Base-by-base conservation (phyloP, 1,284 basidiomycete species). In the Austroboletus niveus region DNA sequence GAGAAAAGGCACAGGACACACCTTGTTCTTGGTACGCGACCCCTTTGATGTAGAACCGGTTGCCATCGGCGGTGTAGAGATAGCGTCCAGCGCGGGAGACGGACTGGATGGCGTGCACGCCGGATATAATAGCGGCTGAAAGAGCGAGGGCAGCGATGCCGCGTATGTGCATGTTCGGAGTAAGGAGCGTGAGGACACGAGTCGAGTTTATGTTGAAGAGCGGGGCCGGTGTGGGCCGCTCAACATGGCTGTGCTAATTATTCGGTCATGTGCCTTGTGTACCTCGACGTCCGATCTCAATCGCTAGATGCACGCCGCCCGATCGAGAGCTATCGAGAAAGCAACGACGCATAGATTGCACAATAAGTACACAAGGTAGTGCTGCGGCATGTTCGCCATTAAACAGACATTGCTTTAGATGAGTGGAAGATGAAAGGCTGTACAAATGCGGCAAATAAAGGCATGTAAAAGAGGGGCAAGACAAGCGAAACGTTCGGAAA, bases 11-110 rank as follows among this genome's bases (percentile, higher is more conserved):
- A 41, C 40, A 7, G 36, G 42, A 53, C 73, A 63, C 60, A 77
- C 92, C 93, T 69, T 93, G 89, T 54, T 85, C 82, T 69, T 96
- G 93, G 71, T 97, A 97, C 24, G 92, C 91, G 52, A 95, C 75
- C 52, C 94, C 93, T 74, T 93, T 94, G 74, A 96, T 89, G 70
- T 86, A 94, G 74, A 95, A 96, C 45, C 94, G 76, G 43, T 69
- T 81, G 2, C 89, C 90, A 47, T 82, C 78, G 9, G 78, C 78
- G 30, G 74, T 76, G 72, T 92, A 95, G 32, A 96, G 82, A 68
- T 93, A 95, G 64, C 85, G 82, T 36, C 89, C 90, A 27, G 72
- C 62, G 31, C 88, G 80, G 50, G 81, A 73, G 59, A 91, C 74
- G 54, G 78, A 75, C 47, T 76, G 72, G 47, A 90, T 75, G 56